Base-by-base conservation (phyloP, 2,329 filamentous ascomycete genomes). In the Fusarium begoniae region DNA sequence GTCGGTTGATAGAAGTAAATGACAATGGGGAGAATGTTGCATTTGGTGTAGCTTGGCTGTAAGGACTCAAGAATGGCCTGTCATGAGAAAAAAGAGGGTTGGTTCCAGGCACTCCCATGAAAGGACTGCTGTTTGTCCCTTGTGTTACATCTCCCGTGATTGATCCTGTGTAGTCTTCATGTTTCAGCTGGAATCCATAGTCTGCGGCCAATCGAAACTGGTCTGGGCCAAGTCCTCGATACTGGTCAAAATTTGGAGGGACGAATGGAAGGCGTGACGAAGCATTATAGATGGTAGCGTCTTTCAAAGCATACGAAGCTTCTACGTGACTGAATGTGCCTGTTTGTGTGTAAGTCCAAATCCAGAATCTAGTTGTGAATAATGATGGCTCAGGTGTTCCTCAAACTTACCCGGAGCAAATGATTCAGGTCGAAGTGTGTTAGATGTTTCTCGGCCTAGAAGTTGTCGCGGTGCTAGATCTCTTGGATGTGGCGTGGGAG, bases 1-100 rank as follows among this genome's bases (percentile, higher is more conserved):
- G 58, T 28, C 77, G 75, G 47, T 80, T 82, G 35, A 81, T 73
- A 14, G 81, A 72, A 17, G 79, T 78, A 61, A 83, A 82, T 10
- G 75, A 73, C 26, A 82, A 67, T 1, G 78, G 78, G 20, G 78
- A 72, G 22, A 80, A 64, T 15, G 75, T 55, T 28, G 75, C 67
- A 37, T 60, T 72, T 11, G 74, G 55, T 8, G 75, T 71, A 41
- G 75, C 57, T 44, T 79, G 75, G 44, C 66, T 75, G 35, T 76
- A 80, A 11, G 80, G 57, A 43, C 70, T 75, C 47, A 81, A 65
- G 24, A 82, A 79, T 26, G 78, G 38, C n/a, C 77, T 75, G 14
- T 82, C 81, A 26, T 81, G 80, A 20, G 78, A 69, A 44, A 82
- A 79, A 26, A 83, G 75, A 17, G 82, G 80, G 40, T 83, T 83